Conservation (phyloP, 805 yeast genomes). For the Saturnispora diversa region DNA sequence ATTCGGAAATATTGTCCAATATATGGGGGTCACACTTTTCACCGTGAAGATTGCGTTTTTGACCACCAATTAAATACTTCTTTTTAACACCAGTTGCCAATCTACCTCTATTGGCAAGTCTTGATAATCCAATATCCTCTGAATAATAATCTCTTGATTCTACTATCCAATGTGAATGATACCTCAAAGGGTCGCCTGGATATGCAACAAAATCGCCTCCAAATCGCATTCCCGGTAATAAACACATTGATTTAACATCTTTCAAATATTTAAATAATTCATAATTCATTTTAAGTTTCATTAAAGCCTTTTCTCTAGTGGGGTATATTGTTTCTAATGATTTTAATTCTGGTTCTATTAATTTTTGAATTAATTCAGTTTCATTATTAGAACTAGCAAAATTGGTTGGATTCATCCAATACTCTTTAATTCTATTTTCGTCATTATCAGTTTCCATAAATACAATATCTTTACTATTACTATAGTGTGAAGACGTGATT, state of each 20-base stretch:
- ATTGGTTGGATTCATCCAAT: slow-evolving; percentile 3
- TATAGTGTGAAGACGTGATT: neutral
- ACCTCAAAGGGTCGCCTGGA: slow-evolving; percentile 90
- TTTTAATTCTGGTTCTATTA: slow-evolving; percentile 5
- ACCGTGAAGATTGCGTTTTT: slow-evolving; percentile 1
- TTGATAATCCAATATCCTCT: slow-evolving; percentile 47
- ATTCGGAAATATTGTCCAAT: slow-evolving; percentile 11
- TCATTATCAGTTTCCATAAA: slow-evolving; percentile 19
- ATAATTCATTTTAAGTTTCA: slow-evolving; percentile 16
- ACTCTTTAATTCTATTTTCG: slow-evolving; percentile 8
- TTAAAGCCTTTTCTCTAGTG: neutral
- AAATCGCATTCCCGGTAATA: slow-evolving; percentile 79
- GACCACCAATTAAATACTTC: slow-evolving; percentile 55
- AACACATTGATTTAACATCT: slow-evolving; percentile 34
- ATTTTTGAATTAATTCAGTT: slow-evolving; percentile 2
- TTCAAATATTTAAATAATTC: slow-evolving; percentile 19
- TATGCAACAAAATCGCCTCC: slow-evolving; percentile 87
- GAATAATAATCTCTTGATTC: slow-evolving; percentile 40
- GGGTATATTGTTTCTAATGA: neutral
- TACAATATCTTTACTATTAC: slow-evolving; percentile 12
- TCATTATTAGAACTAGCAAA: neutral
- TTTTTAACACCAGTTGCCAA: slow-evolving; percentile 90
- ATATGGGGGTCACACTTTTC: neutral
- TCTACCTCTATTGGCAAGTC: slow-evolving; percentile 77
- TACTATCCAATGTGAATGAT: slow-evolving; percentile 79